Percentiles rank a stretch among this genome's conserved stretches.
These are phyloP conservation scores for Erucastrum elatum DNA, from an alignment of 345 rosid species.

Conservation along the genomic window DNA sequence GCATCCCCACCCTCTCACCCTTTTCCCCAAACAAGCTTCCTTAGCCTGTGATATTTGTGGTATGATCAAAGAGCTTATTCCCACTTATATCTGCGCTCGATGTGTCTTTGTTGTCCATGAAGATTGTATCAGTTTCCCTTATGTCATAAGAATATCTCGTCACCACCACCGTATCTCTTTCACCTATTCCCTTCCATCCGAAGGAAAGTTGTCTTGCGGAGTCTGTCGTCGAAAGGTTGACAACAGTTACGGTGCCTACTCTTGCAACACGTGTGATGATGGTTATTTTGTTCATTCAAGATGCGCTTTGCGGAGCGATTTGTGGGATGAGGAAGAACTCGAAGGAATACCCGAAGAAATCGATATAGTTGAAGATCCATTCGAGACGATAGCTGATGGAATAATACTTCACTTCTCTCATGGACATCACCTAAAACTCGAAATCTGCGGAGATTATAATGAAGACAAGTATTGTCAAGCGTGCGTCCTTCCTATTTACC, in stretches of 20 bases:
- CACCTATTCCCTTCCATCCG: not conserved
- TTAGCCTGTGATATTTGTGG: not conserved
- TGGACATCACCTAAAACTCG: too few species aligned
- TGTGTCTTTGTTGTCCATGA: not conserved
- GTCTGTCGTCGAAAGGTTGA: not conserved
- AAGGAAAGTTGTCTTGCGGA: not conserved
- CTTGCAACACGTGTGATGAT: not conserved
- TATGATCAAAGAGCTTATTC: not conserved
- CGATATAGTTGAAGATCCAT: too few species aligned
- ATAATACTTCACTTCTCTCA: too few species aligned
- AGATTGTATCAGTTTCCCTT: too few species aligned
- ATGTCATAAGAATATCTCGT: slow-evolving; percentile 10
- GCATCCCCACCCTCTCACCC: slow-evolving; percentile 3
- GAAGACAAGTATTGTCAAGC: too few species aligned
- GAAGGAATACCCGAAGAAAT: too few species aligned
- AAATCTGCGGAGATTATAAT: too few species aligned
- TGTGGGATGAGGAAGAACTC: not conserved
- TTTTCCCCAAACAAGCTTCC: not conserved
- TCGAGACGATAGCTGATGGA: too few species aligned
- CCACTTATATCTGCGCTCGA: not conserved
- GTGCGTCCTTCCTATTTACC: too few species aligned
- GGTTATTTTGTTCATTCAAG: not conserved
- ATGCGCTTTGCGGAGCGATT: too few species aligned
- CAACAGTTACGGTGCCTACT: not conserved
- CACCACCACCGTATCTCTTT: slow-evolving; percentile 23